These are phyloP conservation scores for Bretziella fagacearum DNA, from an alignment of 2,329 filamentous ascomycete genomes.

Conservation along the genomic window DNA sequence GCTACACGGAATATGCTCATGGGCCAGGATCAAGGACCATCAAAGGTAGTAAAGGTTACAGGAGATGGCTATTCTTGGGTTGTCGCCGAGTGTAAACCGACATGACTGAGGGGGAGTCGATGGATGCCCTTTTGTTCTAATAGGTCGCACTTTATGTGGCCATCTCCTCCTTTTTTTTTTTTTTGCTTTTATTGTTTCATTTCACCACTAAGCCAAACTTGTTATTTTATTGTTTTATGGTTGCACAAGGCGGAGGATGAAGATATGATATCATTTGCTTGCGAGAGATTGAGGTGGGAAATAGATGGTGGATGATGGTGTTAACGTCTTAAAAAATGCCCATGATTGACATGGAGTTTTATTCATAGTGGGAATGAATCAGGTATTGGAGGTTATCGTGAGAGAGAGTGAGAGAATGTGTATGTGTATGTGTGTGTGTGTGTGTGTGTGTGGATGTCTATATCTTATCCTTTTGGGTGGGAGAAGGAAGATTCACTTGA, in stretches of 20 bases:
- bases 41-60: constrained; percentile 6
- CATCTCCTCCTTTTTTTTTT: constrained; percentile 1
- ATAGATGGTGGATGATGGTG: background rate
- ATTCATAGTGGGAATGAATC: background rate
- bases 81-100: no score
- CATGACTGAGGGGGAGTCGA: no score
- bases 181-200: constrained; percentile 3
- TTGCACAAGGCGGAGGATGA: background rate
- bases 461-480: no score
- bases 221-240: constrained; percentile 5
- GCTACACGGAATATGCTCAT: background rate
- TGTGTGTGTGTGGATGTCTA: no score
- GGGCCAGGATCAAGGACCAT: constrained; percentile 1
- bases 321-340: constrained; percentile 1
- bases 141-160: no score
- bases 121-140: no score
- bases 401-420: background rate
- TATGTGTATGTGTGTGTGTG: no score
- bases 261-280: constrained; percentile 8
- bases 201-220: constrained; percentile 5
- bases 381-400: no score
- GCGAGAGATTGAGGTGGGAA: background rate
- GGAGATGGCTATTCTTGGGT: constrained; percentile 4
- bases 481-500: no score
- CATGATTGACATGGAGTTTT: constrained; percentile 1